Evolutionary conservation across 106 monocot genomes (phyloP).

Genomic region (Acorus gramineus): DNA sequence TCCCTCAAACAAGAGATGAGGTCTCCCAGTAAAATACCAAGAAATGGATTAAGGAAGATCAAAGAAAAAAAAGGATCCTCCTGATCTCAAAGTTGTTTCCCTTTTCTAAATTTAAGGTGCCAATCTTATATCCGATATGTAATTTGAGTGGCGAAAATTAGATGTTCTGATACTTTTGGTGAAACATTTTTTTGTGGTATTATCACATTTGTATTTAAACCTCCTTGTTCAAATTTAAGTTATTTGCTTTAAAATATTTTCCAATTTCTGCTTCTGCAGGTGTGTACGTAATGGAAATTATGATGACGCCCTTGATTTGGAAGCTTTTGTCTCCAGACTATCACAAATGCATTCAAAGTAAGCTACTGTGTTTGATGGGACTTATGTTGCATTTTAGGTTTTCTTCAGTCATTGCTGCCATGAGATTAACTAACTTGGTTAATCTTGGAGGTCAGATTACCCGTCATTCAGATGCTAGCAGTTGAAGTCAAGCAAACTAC

Average conservation of each 20-base stretch:
- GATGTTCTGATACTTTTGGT: too few species aligned
- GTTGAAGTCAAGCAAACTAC: constrained; percentile 83
- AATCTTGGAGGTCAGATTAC: constrained; percentile 68
- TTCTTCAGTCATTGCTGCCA: constrained; percentile 8
- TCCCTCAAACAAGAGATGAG: too few species aligned
- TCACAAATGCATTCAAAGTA: constrained; percentile 95
- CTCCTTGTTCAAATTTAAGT: neutral
- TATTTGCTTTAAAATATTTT: neutral
- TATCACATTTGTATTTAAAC: neutral
- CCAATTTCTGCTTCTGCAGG: constrained; percentile 23
- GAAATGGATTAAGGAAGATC: too few species aligned
- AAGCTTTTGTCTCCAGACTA: constrained; percentile 82
- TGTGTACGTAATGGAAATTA: constrained; percentile 94
- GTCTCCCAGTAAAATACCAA: too few species aligned
- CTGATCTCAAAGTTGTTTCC: too few species aligned
- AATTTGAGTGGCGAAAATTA: too few species aligned
- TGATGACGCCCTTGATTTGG: constrained; percentile 96
- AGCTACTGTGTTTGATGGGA: constrained; percentile 12
- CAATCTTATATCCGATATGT: too few species aligned
- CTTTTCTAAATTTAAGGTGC: too few species aligned
- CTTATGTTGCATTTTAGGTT: neutral
- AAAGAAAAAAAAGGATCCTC: too few species aligned
- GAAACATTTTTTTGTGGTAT: neutral
- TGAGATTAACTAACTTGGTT: constrained; percentile 28
- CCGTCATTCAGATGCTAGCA: constrained; percentile 87